Conservation (phyloP, 73 alveolate species). For the Vitrella brassicaformis region DNA sequence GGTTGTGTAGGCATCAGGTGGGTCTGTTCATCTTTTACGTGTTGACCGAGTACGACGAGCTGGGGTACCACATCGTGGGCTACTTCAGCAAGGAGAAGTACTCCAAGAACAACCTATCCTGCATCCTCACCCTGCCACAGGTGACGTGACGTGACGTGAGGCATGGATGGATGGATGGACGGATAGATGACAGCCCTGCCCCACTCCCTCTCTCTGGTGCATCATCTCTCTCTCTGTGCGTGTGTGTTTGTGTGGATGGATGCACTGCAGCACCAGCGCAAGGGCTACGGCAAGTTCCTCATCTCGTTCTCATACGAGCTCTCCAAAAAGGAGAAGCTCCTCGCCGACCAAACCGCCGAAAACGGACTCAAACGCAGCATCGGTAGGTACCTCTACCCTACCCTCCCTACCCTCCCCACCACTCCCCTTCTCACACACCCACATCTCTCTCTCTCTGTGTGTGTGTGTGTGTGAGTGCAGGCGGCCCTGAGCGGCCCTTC, state of each 20-base stretch:
- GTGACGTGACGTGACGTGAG: too few species aligned
- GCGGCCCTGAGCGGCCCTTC: slow-evolving; percentile 86
- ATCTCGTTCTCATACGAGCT: slow-evolving; percentile 67
- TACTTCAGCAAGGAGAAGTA: slow-evolving; percentile 50
- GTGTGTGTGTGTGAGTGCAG: too few species aligned
- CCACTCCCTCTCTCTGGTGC: neutral
- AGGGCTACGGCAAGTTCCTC: slow-evolving; percentile 86
- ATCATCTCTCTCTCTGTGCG: neutral
- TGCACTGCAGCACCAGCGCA: slow-evolving; percentile 46
- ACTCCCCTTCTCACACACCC: too few species aligned
- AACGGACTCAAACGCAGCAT: too few species aligned
- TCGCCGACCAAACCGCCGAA: too few species aligned
- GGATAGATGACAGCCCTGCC: neutral
- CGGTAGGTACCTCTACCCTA: too few species aligned
- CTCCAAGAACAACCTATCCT: slow-evolving; percentile 20
- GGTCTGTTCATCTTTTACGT: slow-evolving; percentile 75
- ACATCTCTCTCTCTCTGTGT: too few species aligned
- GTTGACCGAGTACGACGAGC: slow-evolving; percentile 56
- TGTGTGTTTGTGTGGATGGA: neutral
- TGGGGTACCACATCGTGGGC: slow-evolving; percentile 72
- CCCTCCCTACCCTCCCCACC: too few species aligned
- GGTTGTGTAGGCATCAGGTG: slow-evolving; percentile 52
- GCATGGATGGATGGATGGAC: neutral
- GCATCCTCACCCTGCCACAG: slow-evolving; percentile 60
- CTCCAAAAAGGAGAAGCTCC: slow-evolving; percentile 50